phyloP scores from a whole-genome alignment of 2,329 filamentous ascomycete genomes.

The Monilinia aucupariae region DNA sequence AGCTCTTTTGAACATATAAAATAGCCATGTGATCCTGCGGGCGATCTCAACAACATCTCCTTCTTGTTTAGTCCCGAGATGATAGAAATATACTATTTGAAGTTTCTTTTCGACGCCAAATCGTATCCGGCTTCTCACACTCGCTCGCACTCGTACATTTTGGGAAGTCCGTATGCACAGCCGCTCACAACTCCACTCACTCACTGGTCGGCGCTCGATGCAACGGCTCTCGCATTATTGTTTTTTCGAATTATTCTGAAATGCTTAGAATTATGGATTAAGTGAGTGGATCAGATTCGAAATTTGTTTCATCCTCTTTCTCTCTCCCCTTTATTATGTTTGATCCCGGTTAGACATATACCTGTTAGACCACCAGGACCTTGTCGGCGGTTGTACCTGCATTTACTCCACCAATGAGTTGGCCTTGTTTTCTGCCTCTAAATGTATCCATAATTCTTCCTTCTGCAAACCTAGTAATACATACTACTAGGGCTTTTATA shows the following conservation, averaged over 20 bases:
- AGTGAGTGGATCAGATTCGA: slow-evolving; percentile 6
- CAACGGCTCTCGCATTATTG: neutral
- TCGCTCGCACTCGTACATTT: slow-evolving; percentile 3
- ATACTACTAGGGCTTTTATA: neutral
- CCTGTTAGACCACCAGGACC: no score
- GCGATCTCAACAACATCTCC: neutral
- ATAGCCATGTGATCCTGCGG: neutral
- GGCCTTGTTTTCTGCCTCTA: neutral
- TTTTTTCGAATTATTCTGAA: neutral
- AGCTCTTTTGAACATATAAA: neutral
- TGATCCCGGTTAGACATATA: neutral
- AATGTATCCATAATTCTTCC: slow-evolving; percentile 1
- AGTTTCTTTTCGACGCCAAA: slow-evolving; percentile 3
- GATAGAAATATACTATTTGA: neutral
- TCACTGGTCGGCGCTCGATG: neutral
- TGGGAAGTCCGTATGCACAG: neutral
- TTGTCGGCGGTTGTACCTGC: slow-evolving; percentile 14
- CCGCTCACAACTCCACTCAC: neutral
- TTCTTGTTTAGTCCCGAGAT: neutral
- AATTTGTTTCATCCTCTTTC: slow-evolving; percentile 6
- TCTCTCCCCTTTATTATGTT: neutral
- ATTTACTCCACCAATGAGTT: slow-evolving; percentile 16
- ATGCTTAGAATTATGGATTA: neutral
- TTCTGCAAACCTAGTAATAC: neutral
- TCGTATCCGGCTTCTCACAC: neutral